Evolutionary conservation across 176 grass and related monocot genomes (phyloP), one percentile per base, ranked within the genome.

Genomic region (Elaeis guineensis): DNA sequence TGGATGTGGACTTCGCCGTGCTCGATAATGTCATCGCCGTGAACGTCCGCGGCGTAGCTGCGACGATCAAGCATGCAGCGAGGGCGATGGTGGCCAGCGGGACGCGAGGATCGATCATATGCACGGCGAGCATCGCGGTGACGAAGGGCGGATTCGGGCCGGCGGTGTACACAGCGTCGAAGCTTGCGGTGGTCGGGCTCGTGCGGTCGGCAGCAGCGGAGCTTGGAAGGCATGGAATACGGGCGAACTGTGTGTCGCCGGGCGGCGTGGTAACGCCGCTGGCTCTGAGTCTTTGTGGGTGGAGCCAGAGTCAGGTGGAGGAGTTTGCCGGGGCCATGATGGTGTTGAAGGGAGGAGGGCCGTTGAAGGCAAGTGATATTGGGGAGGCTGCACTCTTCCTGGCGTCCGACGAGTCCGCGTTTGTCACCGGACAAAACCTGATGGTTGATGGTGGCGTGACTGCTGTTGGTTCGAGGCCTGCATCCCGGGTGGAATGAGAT

Each of bases 171-270:
- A 79, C 75, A 39, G 72, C 85, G 18, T 95, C 90, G 23, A 95
- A 95, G 80, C 90, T 86, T 58, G 90, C 90, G 16, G 20, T 95
- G 55, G 58, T 85, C 52, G 85, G 89, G 49, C 60, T 95, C 56
- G 85, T 95, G 35, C 73, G 72, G 48, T 66, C 79, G 2, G 86
- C 90, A 2, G 79, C 90, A 0, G 69, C 64, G 0, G 90, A 89
- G 63, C 85, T 95, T 1, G 90, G 90, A 3, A 65, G 19, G 1
- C 70, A 78, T n/a, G 85, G 90, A 1, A 75, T 86, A 57, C 77
- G 90, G 58, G 90, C 89, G 5, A 89, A 95, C 72, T 83, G 86
- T 53, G 76, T 95, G 62, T 86, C 90, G 5, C 90, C 90, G 8
- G 29, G 49, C 50, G 86, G 80, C 25, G 86, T 96, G 54, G 86